phyloP scores from a whole-genome alignment of 1,139 yeast species.

The Candida gigantensis region DNA sequence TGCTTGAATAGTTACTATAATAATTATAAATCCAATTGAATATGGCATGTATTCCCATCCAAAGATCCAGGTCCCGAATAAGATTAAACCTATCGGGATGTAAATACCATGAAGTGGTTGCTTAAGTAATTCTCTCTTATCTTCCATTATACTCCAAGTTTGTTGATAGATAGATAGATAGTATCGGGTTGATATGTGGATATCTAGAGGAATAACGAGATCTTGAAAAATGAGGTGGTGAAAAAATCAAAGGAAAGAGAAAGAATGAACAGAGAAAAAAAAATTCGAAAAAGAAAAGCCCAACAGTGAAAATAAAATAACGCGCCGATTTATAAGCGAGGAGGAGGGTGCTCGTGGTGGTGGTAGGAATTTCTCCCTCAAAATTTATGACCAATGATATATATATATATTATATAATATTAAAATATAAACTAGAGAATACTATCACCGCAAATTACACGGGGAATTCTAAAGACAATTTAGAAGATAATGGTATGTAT shows the following conservation, averaged over 20 bases:
- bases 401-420: no score
- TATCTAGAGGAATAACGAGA: no score
- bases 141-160: constrained; percentile 33
- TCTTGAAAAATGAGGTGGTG: no score
- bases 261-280: constrained; percentile 4
- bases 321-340: no score
- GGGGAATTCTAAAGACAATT: not conserved
- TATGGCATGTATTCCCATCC: constrained; percentile 54
- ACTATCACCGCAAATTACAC: not conserved
- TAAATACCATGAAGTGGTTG: constrained; percentile 72
- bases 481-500: constrained; percentile 4
- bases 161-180: no score
- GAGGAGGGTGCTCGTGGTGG: no score
- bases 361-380: no score
- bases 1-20: constrained; percentile 49
- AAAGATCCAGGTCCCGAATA: constrained; percentile 62
- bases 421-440: not conserved
- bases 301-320: not conserved
- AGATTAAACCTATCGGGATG: constrained; percentile 62
- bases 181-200: no score
- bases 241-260: constrained; percentile 1
- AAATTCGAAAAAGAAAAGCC: not conserved
- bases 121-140: constrained; percentile 52
- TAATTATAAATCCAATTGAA: constrained; percentile 45
- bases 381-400: no score